These are phyloP conservation scores for Leishmania aethiopica DNA, from an alignment of 208 protist genomes.

Conservation along the genomic window DNA sequence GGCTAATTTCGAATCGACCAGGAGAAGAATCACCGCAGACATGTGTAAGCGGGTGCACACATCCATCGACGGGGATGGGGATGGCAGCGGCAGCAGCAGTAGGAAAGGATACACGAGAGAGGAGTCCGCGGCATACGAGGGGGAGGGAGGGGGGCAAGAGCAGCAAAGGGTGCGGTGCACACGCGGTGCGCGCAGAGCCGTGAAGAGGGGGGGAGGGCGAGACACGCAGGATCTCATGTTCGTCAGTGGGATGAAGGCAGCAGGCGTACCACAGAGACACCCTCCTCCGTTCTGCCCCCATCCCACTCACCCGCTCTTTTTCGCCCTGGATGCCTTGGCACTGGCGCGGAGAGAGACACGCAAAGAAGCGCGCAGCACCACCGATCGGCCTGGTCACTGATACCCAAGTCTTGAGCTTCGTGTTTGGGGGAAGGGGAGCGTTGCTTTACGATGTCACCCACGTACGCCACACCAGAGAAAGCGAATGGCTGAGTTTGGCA, in stretches of 20 bases:
- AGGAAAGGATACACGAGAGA: not conserved
- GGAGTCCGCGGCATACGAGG: not conserved
- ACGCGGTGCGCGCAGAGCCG: no score
- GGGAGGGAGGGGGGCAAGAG: not conserved
- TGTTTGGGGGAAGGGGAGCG: not conserved
- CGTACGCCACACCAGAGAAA: not conserved
- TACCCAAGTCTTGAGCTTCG: not conserved
- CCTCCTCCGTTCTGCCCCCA: not conserved
- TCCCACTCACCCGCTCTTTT: not conserved
- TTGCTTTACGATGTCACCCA: not conserved
- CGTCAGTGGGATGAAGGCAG: not conserved
- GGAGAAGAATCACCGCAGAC: not conserved
- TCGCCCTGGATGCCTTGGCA: not conserved
- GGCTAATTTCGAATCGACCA: no score
- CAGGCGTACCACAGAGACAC: not conserved
- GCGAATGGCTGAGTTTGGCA: not conserved
- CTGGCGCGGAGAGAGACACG: not conserved
- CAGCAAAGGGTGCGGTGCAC: not conserved
- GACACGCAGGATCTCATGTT: not conserved
- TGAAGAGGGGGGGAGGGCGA: not conserved
- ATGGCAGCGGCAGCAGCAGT: not conserved
- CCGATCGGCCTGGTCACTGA: not conserved
- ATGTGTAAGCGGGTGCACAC: not conserved
- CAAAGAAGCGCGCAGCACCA: not conserved
- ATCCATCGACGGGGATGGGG: not conserved